Conservation (phyloP, 1,139 yeast genomes). For the Zygosaccharomyces pseudobailii region DNA sequence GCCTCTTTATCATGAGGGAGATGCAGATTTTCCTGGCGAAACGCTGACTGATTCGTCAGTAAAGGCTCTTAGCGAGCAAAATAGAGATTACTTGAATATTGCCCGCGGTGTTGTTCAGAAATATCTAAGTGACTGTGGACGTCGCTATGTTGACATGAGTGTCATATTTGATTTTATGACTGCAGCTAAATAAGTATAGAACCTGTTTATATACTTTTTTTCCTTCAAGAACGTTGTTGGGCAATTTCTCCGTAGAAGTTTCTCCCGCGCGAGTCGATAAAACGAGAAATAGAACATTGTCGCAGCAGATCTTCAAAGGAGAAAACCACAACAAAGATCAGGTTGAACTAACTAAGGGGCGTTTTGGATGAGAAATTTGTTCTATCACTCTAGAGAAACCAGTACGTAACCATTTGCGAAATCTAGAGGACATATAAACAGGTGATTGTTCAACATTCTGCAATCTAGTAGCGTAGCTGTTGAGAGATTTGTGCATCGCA, state of each 20-base stretch:
- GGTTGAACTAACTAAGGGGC: too few relatives aligned
- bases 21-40: constrained; percentile 37
- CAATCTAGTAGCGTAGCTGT: neutral
- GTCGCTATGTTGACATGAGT: constrained; percentile 87
- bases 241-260: neutral
- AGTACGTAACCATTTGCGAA: too few relatives aligned
- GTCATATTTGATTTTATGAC: constrained; percentile 60
- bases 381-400: neutral
- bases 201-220: neutral
- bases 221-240: neutral
- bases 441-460: neutral
- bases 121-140: constrained; percentile 79
- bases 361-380: neutral
- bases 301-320: neutral
- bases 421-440: neutral
- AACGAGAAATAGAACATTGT: neutral
- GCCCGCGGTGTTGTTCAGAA: constrained; percentile 63
- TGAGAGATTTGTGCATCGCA: too few relatives aligned
- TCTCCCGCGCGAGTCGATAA: neutral
- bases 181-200: neutral
- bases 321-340: neutral
- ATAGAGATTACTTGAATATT: constrained; percentile 55
- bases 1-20: constrained; percentile 40
- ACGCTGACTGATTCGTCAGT: constrained; percentile 52
- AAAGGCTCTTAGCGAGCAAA: constrained; percentile 75